phyloP scores from a whole-genome alignment of 2,329 filamentous ascomycete species.

The Colletotrichum chlorophyti region DNA sequence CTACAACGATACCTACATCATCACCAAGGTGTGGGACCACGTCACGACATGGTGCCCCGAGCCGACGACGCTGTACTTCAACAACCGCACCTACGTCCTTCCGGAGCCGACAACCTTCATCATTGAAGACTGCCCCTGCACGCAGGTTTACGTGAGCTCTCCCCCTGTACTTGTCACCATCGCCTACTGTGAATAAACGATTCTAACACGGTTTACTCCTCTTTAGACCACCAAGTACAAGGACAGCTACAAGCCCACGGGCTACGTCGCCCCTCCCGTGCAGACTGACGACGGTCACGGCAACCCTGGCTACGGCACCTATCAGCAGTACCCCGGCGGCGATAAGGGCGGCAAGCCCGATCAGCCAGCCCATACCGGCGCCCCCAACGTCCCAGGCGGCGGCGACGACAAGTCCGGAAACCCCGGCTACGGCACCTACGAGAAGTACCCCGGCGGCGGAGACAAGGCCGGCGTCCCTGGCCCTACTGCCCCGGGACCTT shows the following conservation, averaged over 20 bases:
- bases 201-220: not conserved
- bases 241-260: not conserved
- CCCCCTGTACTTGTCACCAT: not conserved
- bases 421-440: not conserved
- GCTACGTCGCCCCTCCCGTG: not conserved
- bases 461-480: not conserved
- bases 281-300: not conserved
- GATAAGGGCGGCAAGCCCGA: not conserved
- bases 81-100: constrained; percentile 58
- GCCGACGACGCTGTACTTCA: constrained; percentile 45
- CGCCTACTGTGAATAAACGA: not conserved
- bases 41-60: constrained; percentile 51
- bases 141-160: constrained; percentile 32
- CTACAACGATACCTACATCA: constrained; percentile 37
- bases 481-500: not conserved
- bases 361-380: not conserved
- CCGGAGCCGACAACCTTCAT: constrained; percentile 61
- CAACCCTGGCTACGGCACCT: not conserved
- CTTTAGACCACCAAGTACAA: not conserved
- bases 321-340: not conserved
- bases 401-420: not conserved
- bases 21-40: constrained; percentile 43
- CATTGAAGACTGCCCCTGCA: constrained; percentile 62
- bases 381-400: not conserved
- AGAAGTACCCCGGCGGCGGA: not conserved